phyloP scores from a whole-genome alignment of 2,329 filamentous ascomycete genomes.

The Fusarium sp. region DNA sequence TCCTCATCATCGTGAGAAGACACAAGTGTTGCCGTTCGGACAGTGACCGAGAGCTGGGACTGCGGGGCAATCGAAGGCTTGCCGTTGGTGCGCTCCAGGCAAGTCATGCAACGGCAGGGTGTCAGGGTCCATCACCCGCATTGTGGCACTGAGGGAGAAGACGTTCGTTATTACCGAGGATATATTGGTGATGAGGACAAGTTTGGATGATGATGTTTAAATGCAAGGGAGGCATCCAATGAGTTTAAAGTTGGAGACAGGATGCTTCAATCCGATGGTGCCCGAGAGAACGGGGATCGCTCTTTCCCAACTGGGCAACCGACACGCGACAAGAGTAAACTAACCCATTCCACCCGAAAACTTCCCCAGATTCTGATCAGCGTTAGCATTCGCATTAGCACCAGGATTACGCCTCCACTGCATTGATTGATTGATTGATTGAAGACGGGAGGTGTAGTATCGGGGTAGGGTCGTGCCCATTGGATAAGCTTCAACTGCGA shows the following conservation, averaged over 20 bases:
- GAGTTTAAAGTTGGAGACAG: slow-evolving; percentile 3
- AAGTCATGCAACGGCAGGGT: slow-evolving; percentile 33
- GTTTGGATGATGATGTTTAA: slow-evolving; percentile 1
- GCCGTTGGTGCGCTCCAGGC: slow-evolving; percentile 30
- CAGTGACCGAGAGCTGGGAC: slow-evolving; percentile 40
- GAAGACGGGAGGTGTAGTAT: neutral
- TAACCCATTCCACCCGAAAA: slow-evolving; percentile 16
- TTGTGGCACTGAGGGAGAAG: slow-evolving; percentile 7
- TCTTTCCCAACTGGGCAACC: slow-evolving; percentile 7
- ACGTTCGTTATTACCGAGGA: slow-evolving; percentile 15
- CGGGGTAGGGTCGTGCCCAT: neutral
- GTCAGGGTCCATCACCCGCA: slow-evolving; percentile 27
- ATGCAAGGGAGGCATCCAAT: neutral
- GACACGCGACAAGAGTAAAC: neutral
- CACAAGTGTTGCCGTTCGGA: slow-evolving; percentile 40
- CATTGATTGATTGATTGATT: neutral
- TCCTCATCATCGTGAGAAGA: slow-evolving; percentile 26
- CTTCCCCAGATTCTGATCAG: slow-evolving; percentile 30
- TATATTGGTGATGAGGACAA: neutral
- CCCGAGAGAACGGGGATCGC: slow-evolving; percentile 18
- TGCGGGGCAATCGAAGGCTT: slow-evolving; percentile 33
- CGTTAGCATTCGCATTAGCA: neutral
- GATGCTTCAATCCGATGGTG: slow-evolving; percentile 27
- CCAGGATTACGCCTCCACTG: neutral
- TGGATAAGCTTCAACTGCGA: neutral